Evolutionary conservation across 2,329 filamentous ascomycete genomes (phyloP).

Genomic region (Diaporthe capsici): DNA sequence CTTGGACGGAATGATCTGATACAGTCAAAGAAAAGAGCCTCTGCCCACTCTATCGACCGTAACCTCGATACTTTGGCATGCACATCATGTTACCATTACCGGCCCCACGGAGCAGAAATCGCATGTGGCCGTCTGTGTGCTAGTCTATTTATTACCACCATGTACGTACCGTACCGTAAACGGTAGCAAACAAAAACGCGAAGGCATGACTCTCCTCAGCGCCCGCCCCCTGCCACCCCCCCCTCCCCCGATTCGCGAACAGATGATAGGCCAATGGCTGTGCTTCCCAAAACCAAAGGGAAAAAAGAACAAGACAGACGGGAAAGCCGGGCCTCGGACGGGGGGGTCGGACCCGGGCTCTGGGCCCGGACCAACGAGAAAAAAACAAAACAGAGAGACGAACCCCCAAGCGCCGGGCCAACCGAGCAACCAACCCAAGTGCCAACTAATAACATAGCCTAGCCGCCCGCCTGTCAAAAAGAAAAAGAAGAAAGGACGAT

Average conservation of each 20-base stretch:
- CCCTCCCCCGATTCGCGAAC: neutral
- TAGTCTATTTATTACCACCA: no score
- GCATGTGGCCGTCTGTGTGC: neutral
- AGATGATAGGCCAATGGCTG: conserved; percentile 12
- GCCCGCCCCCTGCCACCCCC: no score
- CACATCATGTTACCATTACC: conserved; percentile 6
- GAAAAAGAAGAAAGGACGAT: neutral
- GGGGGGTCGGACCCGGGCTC: neutral
- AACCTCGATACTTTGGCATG: neutral
- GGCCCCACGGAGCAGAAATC: neutral
- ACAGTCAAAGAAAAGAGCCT: neutral
- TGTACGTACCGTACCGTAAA: no score
- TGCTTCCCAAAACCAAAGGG: neutral
- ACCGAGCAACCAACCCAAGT: neutral
- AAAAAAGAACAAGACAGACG: neutral
- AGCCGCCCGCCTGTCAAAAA: neutral
- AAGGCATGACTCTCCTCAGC: conserved; percentile 6
- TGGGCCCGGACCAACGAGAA: neutral
- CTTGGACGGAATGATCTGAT: neutral
- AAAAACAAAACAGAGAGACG: neutral
- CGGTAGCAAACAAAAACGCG: neutral
- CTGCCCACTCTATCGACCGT: neutral
- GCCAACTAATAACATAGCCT: neutral
- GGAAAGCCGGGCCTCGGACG: neutral
- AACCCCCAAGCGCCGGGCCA: neutral